phyloP scores from a whole-genome alignment of 2,329 filamentous ascomycete genomes.

The Trichoderma polysporum region DNA sequence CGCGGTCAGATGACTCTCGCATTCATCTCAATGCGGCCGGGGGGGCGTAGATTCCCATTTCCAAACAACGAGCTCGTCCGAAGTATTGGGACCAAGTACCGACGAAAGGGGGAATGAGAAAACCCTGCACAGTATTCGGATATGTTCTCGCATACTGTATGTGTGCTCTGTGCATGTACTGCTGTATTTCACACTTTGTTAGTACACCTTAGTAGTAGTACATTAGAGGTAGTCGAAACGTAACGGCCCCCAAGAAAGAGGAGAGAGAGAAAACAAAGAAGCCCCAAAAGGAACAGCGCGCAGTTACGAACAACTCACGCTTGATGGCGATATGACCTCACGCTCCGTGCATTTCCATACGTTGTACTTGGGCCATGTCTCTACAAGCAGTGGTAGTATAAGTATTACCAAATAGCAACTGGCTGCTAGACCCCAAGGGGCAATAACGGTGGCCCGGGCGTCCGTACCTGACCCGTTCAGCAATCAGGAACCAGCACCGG shows the following conservation, averaged over 20 bases:
- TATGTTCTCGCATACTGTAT: not conserved
- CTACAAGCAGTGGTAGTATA: not conserved
- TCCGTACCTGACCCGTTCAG: constrained; percentile 35
- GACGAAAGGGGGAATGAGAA: constrained; percentile 13
- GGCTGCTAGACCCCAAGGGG: constrained; percentile 32
- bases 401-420: constrained; percentile 36
- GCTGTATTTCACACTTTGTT: not conserved
- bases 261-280: not conserved
- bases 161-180: too few species aligned
- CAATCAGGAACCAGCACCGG: constrained; percentile 30
- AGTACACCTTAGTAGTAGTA: too few species aligned
- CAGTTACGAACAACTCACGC: not conserved
- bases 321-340: constrained; percentile 38
- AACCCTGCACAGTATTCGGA: not conserved
- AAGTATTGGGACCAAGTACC: not conserved
- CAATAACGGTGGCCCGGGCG: constrained; percentile 31
- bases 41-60: not conserved
- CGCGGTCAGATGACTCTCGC: constrained; percentile 15
- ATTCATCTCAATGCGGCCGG: constrained; percentile 11
- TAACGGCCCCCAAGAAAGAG: not conserved
- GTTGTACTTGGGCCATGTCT: too few species aligned
- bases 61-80: not conserved
- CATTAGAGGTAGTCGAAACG: too few species aligned
- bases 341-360: constrained; percentile 26
- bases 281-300: not conserved